Percentiles rank a stretch among this genome's conserved stretches.
These are phyloP conservation scores for Boletus patriciae DNA, from an alignment of 768 basidiomycete genomes.

Conservation along the genomic window DNA sequence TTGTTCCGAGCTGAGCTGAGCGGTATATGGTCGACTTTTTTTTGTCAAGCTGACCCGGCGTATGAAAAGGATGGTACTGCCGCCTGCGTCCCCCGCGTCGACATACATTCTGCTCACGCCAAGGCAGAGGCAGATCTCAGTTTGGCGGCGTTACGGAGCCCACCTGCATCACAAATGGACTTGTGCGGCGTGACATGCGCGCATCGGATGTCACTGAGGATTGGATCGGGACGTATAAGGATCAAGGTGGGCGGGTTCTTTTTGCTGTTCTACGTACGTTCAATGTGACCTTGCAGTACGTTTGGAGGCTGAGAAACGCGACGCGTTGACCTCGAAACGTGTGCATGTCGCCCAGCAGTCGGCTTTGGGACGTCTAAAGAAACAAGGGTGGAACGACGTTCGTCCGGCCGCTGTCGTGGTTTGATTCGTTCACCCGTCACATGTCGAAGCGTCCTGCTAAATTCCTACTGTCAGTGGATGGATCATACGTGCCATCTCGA, in stretches of 20 bases:
- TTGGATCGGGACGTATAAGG: not conserved
- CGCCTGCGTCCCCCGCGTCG: not conserved
- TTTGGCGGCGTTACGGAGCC: not conserved
- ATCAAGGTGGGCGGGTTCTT: not conserved
- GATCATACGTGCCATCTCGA: not conserved
- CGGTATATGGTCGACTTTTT: not conserved
- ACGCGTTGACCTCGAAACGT: not conserved
- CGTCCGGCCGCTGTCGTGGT: constrained; percentile 1
- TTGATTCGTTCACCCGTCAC: not conserved
- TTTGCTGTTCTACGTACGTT: not conserved
- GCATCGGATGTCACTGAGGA: not conserved
- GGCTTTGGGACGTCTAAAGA: not conserved
- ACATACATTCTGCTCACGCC: not conserved
- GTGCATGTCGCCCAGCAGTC: not conserved
- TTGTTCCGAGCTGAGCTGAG: not conserved
- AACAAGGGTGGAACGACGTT: not conserved
- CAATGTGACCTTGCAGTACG: not conserved
- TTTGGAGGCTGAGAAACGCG: not conserved
- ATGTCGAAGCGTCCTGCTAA: not conserved
- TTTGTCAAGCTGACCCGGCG: not conserved
- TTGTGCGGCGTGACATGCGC: not conserved
- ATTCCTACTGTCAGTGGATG: not conserved
- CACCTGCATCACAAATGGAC: not conserved
- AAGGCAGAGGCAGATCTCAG: not conserved
- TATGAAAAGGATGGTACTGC: constrained; percentile 3